phyloP scores from a whole-genome alignment of 495 filamentous ascomycete genomes.

The Neurospora sp. region DNA sequence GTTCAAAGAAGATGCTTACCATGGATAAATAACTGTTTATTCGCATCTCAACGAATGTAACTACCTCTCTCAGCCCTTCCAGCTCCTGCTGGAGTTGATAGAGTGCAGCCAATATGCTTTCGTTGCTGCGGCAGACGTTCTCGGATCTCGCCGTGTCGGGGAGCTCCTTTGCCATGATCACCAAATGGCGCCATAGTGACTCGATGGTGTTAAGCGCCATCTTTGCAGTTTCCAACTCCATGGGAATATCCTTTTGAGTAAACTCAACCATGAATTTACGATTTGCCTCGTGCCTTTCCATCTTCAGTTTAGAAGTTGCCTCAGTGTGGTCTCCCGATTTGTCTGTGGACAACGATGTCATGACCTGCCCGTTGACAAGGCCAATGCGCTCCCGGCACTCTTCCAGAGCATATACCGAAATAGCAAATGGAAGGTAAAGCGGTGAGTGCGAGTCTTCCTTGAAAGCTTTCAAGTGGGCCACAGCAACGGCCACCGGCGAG shows the following conservation, averaged over 20 bases:
- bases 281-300: neutral
- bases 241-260: neutral
- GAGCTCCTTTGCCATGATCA: neutral
- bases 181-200: neutral
- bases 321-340: too few relatives aligned
- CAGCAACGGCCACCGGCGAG: too few relatives aligned
- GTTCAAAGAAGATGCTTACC: neutral
- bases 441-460: neutral
- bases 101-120: neutral
- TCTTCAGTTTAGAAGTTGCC: too few relatives aligned
- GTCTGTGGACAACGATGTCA: too few relatives aligned
- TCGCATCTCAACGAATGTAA: rapidly evolving
- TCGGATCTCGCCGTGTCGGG: neutral
- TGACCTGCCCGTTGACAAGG: neutral
- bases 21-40: rapidly evolving
- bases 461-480: neutral
- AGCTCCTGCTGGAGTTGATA: neutral
- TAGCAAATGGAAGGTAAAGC: neutral
- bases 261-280: neutral
- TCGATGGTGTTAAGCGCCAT: neutral
- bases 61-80: rapidly evolving
- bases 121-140: neutral
- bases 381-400: neutral
- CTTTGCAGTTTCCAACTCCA: neutral
- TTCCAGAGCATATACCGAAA: neutral